Evolutionary conservation across 768 basidiomycete genomes (phyloP).

Genomic region (Podaxis carcinomalis): DNA sequence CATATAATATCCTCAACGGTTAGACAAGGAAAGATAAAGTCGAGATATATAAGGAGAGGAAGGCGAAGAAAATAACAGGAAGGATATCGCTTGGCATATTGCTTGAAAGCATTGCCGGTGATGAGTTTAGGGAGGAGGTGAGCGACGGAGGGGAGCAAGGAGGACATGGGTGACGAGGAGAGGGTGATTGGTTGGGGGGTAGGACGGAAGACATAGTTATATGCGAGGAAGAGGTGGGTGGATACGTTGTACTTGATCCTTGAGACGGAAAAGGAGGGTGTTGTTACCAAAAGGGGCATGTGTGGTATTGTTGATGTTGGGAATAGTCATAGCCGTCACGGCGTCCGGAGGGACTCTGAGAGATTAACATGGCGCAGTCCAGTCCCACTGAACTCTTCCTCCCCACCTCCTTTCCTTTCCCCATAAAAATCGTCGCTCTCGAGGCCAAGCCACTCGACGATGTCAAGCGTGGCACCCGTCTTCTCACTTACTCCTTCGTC

Average conservation of each 20-base stretch:
- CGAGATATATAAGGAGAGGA: conserved; percentile 37
- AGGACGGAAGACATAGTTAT: background rate
- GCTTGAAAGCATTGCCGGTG: background rate
- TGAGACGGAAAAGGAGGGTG: background rate
- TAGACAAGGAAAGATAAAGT: conserved; percentile 38
- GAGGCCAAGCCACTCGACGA: conserved; percentile 40
- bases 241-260: background rate
- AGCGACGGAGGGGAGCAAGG: background rate
- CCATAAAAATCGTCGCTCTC: conserved; percentile 75
- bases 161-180: conserved; percentile 1
- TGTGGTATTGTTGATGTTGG: conserved; percentile 4
- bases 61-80: conserved; percentile 24
- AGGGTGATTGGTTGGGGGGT: background rate
- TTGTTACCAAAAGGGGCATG: conserved; percentile 7
- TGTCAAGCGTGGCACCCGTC: conserved; percentile 68
- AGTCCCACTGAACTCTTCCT: conserved; percentile 73
- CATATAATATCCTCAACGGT: conserved; percentile 42
- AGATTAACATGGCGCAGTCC: conserved; percentile 20
- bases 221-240: background rate
- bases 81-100: conserved; percentile 4
- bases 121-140: background rate
- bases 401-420: conserved; percentile 78
- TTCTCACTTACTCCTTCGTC: conserved; percentile 83
- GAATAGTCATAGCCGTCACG: background rate
- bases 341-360: background rate